A percentile compares a stretch with the other conserved stretches of the same genome.
Conservation (phyloP, 2,329 filamentous ascomycete species). For the Lachnellula hyalina region DNA sequence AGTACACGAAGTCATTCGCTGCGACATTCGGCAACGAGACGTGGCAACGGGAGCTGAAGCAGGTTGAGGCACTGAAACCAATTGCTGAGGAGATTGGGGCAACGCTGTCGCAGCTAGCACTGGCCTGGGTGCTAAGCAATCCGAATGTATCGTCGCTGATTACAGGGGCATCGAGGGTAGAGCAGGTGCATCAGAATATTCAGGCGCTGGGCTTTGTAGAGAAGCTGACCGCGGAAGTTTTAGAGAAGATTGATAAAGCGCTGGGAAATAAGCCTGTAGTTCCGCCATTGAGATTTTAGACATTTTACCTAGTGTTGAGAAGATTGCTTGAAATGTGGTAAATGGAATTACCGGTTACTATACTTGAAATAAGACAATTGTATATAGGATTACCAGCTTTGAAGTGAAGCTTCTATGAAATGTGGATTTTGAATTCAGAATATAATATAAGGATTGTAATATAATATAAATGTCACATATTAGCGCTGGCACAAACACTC, state of each 20-base stretch:
- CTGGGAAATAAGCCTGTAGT: slow-evolving; percentile 29
- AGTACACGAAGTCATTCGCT: slow-evolving; percentile 32
- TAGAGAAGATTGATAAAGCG: slow-evolving; percentile 19
- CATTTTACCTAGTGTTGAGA: no score
- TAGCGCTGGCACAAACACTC: no score
- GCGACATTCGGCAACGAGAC: slow-evolving; percentile 36
- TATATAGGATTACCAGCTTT: no score
- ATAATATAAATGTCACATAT: no score
- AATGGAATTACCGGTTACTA: no score
- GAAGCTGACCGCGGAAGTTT: slow-evolving; percentile 38
- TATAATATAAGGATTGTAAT: no score
- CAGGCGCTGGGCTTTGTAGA: slow-evolving; percentile 40
- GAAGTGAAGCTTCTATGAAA: no score
- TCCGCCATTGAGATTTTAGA: no score
- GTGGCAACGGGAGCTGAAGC: slow-evolving; percentile 37
- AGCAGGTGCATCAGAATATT: slow-evolving; percentile 48
- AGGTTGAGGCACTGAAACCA: slow-evolving; percentile 29
- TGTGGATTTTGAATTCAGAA: no score
- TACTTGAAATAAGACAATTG: no score
- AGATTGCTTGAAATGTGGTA: no score
- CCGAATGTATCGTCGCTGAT: slow-evolving; percentile 47
- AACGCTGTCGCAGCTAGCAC: slow-evolving; percentile 44
- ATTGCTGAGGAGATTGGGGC: slow-evolving; percentile 54
- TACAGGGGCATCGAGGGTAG: slow-evolving; percentile 44
- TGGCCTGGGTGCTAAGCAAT: slow-evolving; percentile 50